Base-by-base conservation (phyloP, 345 rosid species). In the Diplotaxis tenuifolia region DNA sequence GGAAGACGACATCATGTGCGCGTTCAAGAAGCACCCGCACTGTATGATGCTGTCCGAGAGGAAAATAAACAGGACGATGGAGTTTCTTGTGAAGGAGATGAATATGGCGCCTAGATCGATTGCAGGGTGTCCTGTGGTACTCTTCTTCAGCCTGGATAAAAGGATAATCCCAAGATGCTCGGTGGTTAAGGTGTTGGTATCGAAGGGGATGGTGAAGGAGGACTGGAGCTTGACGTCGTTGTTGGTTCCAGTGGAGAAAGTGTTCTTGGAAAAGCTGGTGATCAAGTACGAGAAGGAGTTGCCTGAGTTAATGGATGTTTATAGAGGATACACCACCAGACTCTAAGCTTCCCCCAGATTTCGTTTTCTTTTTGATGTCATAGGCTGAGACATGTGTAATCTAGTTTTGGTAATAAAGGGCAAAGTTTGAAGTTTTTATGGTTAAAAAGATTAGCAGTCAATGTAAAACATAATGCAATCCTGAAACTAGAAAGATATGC, bases 151-250 rank as follows among this genome's bases (percentile, higher is more conserved):
- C 74, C 55, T 86, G 69, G 83, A 84, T 57, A 88, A 81, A 81
- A 83, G 90, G 75, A 86, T 83, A 15, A 67, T 80, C 34, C 89
- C 89, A 0, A 75, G 89, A 65, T 84, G 85, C 70, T 72, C 72
- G 1, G 86, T 85, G 31, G 29, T 79, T 31, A 40, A 23, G 38
- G 81, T 78, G 58, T 50, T 87, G 74, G n/a, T 50, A 25, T 77
- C 83, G 0, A 85, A 82, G 66, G 78, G 84, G 59, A 56, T 87
- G 79, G 49, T 82, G 7, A 80, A 84, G 63, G 76, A 83, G n/a
- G 80, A 74, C 65, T 73, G 81, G 63, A 85, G 85, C 73, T 73
- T 85, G 64, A 53, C 70, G 5, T 72, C 71, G 3, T 80, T 83
- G 64, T 73, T 85, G 72, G 22, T 72, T 67, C 84, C 82, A 0